Percentiles rank a stretch among this genome's conserved stretches.
Conservation (phyloP, 306 rosid species). For the Vigna reflexopilosa region DNA sequence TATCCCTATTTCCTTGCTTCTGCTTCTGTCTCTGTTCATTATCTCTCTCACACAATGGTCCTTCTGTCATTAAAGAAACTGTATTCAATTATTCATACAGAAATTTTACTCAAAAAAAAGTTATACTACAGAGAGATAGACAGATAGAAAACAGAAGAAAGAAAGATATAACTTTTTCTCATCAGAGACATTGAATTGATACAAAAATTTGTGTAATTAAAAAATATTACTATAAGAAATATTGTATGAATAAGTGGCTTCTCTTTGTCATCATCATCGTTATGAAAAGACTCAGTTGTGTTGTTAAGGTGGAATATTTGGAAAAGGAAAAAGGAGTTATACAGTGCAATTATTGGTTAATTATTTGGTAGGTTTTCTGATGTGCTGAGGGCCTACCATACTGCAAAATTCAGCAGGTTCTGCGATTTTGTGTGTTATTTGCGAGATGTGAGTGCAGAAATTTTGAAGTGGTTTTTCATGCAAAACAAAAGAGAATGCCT, state of each 20-base stretch:
- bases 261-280: background rate
- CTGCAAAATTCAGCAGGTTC: slow-evolving; percentile 31
- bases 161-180: background rate
- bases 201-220: background rate
- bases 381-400: slow-evolving; percentile 48
- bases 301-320: slow-evolving; percentile 14
- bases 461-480: background rate
- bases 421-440: slow-evolving; percentile 28
- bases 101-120: background rate
- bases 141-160: background rate
- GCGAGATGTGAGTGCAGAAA: slow-evolving; percentile 27
- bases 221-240: background rate
- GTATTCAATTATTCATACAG: background rate
- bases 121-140: background rate
- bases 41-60: slow-evolving; percentile 2
- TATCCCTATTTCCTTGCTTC: too few relatives aligned
- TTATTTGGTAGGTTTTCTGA: slow-evolving; percentile 44
- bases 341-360: slow-evolving; percentile 59
- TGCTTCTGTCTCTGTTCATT: background rate
- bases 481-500: background rate
- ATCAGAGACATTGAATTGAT: background rate
- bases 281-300: slow-evolving; percentile 59
- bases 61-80: slow-evolving; percentile 45
- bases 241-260: background rate
- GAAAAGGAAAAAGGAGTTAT: background rate